Evolutionary conservation across 306 rosid species (phyloP).

Genomic region (Dalbergia cultrata): DNA sequence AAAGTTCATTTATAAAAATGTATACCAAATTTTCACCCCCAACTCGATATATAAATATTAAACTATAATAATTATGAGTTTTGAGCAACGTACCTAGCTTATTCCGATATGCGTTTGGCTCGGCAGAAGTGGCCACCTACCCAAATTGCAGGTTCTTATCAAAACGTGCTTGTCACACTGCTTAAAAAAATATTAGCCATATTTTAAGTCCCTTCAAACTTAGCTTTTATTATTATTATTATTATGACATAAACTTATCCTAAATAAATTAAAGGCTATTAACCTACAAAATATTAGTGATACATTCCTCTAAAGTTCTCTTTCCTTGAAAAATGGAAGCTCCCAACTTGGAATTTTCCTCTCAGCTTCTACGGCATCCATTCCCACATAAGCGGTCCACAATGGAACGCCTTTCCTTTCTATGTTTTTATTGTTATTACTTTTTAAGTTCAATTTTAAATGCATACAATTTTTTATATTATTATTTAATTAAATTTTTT

Average conservation of each 20-base stretch:
- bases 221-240: too few relatives aligned
- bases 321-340: constrained; percentile 20
- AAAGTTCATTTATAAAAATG: too few relatives aligned
- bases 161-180: not conserved
- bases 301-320: not conserved
- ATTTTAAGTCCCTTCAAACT: not conserved
- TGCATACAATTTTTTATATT: too few relatives aligned
- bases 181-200: not conserved
- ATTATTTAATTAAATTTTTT: too few relatives aligned
- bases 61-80: too few relatives aligned
- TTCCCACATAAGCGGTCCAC: constrained; percentile 2
- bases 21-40: too few relatives aligned
- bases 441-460: too few relatives aligned
- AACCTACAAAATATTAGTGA: too few relatives aligned
- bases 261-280: too few relatives aligned
- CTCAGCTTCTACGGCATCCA: not conserved
- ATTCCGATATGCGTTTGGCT: not conserved
- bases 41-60: too few relatives aligned
- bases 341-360: constrained; percentile 34
- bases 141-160: not conserved
- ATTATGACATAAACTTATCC: not conserved
- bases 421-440: not conserved
- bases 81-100: not conserved
- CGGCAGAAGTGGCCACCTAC: not conserved
- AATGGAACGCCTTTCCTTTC: not conserved